Percentiles rank a stretch among this genome's conserved stretches.
Evolutionary conservation across 139 green algal genomes (phyloP).

Genomic region (Coelastrella sp.): DNA sequence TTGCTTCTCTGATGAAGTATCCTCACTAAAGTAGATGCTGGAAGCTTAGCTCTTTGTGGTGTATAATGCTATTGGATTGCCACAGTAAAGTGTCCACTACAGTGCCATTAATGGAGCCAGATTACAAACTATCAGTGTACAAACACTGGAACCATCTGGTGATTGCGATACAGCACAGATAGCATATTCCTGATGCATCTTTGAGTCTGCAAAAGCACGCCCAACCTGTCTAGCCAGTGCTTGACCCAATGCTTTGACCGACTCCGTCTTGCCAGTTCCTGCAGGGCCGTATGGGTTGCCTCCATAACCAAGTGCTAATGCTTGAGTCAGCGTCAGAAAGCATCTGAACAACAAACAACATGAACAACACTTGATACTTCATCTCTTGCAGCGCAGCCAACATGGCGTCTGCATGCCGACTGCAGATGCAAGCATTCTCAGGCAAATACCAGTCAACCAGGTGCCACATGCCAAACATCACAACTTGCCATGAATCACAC

Average conservation of each 20-base stretch:
- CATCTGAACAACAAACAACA: conserved; percentile 52
- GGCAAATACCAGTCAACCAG: no score
- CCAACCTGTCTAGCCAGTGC: conserved; percentile 68
- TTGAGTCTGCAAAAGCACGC: neutral
- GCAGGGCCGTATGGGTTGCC: conserved; percentile 90
- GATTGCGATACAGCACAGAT: neutral
- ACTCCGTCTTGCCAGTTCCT: conserved; percentile 91
- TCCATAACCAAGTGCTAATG: conserved; percentile 83
- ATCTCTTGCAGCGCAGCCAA: no score
- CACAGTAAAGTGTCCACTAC: no score
- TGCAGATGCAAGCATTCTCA: no score
- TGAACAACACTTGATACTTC: neutral
- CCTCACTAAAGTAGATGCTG: no score
- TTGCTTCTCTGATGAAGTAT: no score
- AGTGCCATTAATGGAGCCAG: no score
- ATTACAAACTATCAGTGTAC: no score
- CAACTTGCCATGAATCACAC: neutral
- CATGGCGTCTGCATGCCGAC: no score
- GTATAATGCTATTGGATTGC: no score
- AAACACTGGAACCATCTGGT: neutral
- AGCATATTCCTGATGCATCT: neutral
- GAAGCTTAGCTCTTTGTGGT: no score
- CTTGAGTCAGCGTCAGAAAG: conserved; percentile 86
- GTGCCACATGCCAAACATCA: no score
- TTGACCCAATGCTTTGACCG: conserved; percentile 88